Conservation (phyloP, 2,329 filamentous ascomycete genomes). For the Lithohypha guttulata region DNA sequence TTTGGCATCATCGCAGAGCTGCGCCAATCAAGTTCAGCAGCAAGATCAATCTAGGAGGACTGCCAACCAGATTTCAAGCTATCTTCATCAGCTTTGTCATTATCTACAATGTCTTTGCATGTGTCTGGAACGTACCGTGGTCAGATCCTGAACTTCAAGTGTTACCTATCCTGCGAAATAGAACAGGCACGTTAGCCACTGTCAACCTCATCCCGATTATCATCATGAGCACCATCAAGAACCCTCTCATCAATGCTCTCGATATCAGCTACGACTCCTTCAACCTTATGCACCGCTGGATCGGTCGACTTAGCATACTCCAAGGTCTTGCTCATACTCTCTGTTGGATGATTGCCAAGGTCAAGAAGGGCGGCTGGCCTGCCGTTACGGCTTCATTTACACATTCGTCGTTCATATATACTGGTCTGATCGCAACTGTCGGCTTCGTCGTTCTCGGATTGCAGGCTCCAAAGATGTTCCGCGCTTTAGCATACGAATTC, state of each 20-base stretch:
- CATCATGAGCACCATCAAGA: slow-evolving; percentile 33
- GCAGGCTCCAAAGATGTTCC: slow-evolving; percentile 63
- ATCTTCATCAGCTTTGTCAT: slow-evolving; percentile 32
- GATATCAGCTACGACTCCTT: slow-evolving; percentile 35
- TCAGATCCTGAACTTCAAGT: slow-evolving; percentile 25
- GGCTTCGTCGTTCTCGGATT: slow-evolving; percentile 57
- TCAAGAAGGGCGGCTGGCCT: slow-evolving; percentile 33
- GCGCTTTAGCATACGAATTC: slow-evolving; percentile 94
- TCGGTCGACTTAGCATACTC: slow-evolving; percentile 59
- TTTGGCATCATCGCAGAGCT: slow-evolving; percentile 35
- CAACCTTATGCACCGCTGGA: slow-evolving; percentile 63
- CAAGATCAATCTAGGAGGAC: slow-evolving; percentile 35
- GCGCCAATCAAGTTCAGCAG: slow-evolving; percentile 34
- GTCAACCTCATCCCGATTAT: slow-evolving; percentile 36
- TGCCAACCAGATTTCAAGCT: slow-evolving; percentile 38
- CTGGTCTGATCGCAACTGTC: slow-evolving; percentile 36
- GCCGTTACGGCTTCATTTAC: slow-evolving; percentile 25
- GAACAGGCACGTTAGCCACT: slow-evolving; percentile 32
- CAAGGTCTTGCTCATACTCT: slow-evolving; percentile 61
- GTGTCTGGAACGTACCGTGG: slow-evolving; percentile 37
- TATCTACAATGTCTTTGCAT: slow-evolving; percentile 39
- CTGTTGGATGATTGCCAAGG: slow-evolving; percentile 63
- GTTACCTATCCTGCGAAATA: slow-evolving; percentile 33
- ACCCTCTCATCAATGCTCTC: slow-evolving; percentile 33
- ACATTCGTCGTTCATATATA: slow-evolving; percentile 27